These are phyloP conservation scores for Aspergillus niger DNA, from an alignment of 2,329 filamentous ascomycete genomes.

Conservation along the genomic window DNA sequence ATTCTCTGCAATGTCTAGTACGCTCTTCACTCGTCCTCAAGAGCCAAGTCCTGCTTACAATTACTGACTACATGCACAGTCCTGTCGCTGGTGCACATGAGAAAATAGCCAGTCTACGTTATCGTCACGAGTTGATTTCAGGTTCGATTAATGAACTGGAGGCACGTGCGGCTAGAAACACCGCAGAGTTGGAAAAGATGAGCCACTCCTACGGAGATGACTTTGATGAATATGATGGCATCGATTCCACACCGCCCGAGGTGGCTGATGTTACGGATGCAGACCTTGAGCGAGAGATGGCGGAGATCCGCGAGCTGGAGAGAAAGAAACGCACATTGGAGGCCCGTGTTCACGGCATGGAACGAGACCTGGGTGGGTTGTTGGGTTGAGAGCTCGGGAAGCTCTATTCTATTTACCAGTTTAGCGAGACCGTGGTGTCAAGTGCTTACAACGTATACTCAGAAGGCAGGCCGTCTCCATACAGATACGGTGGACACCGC, in stretches of 20 bases:
- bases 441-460: neutral
- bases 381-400: slow-evolving; percentile 45
- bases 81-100: slow-evolving; percentile 77
- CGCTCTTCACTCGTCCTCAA: slow-evolving; percentile 27
- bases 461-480: neutral
- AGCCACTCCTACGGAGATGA: slow-evolving; percentile 61
- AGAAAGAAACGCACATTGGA: slow-evolving; percentile 63
- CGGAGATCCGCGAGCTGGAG: slow-evolving; percentile 64
- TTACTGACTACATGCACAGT: slow-evolving; percentile 39
- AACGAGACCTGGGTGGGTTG: slow-evolving; percentile 66
- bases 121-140: slow-evolving; percentile 69
- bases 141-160: slow-evolving; percentile 81
- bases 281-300: slow-evolving; percentile 50
- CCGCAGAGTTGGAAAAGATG: slow-evolving; percentile 70
- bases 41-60: neutral
- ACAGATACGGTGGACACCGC: neutral
- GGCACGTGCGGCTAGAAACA: slow-evolving; percentile 73
- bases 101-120: slow-evolving; percentile 70
- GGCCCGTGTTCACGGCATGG: slow-evolving; percentile 67
- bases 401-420: neutral
- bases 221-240: slow-evolving; percentile 56
- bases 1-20: slow-evolving; percentile 86
- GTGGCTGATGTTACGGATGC: slow-evolving; percentile 41
- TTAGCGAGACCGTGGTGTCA: neutral
- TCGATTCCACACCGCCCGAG: slow-evolving; percentile 29